These are phyloP conservation scores for Chytridiales sp. DNA, from an alignment of 371 early-diverging fungal species.

Conservation along the genomic window DNA sequence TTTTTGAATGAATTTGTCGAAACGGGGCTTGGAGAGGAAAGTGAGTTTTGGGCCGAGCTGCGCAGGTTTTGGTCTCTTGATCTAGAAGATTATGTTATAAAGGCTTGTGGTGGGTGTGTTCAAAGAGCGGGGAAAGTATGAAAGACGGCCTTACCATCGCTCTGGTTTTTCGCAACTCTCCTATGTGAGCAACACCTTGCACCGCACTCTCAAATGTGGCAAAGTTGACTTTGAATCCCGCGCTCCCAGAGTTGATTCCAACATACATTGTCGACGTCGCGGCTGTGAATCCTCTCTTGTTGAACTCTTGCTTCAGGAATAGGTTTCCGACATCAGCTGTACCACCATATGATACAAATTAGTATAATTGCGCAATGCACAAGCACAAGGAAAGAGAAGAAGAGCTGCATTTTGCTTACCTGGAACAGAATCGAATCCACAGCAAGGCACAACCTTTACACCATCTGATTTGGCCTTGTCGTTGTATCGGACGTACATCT, in stretches of 20 bases:
- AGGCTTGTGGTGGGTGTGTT: slow-evolving; percentile 3
- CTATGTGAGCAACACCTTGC: slow-evolving; percentile 24
- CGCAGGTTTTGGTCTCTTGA: slow-evolving; percentile 11
- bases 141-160: slow-evolving; percentile 3
- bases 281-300: slow-evolving; percentile 32
- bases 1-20: slow-evolving; percentile 32
- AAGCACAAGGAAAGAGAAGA: not conserved
- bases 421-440: slow-evolving; percentile 87
- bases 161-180: slow-evolving; percentile 26
- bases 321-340: slow-evolving; percentile 33
- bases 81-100: slow-evolving; percentile 5
- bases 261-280: slow-evolving; percentile 56
- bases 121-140: too few relatives aligned
- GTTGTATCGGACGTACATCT: slow-evolving; percentile 49
- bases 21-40: slow-evolving; percentile 10
- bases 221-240: slow-evolving; percentile 59
- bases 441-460: slow-evolving; percentile 74
- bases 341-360: too few relatives aligned
- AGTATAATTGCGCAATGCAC: slow-evolving; percentile 52
- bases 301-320: slow-evolving; percentile 31
- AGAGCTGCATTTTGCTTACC: too few relatives aligned
- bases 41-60: slow-evolving; percentile 15
- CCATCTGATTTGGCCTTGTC: slow-evolving; percentile 60
- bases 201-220: slow-evolving; percentile 41
- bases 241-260: slow-evolving; percentile 49